These are phyloP conservation scores for Viola pubescens DNA, from an alignment of 441 rosid species.

Conservation along the genomic window DNA sequence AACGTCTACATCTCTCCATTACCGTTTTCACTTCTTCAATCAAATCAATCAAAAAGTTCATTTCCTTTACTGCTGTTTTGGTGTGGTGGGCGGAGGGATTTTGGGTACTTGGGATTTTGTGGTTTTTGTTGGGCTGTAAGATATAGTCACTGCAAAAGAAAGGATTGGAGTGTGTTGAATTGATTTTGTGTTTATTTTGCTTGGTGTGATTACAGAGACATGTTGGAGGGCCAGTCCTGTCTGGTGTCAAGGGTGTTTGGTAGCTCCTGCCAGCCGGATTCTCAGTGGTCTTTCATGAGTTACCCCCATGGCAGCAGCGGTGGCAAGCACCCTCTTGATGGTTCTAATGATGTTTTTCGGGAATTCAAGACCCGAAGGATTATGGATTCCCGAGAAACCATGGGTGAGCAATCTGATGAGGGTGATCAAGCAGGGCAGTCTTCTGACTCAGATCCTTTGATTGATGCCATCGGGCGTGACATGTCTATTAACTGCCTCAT, in stretches of 20 bases:
- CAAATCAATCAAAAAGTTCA: not conserved
- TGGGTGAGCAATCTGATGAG: constrained; percentile 19
- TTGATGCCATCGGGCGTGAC: constrained; percentile 67
- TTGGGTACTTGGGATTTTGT: constrained; percentile 16
- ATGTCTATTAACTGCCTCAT: constrained; percentile 62
- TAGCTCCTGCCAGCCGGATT: constrained; percentile 58
- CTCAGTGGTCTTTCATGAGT: constrained; percentile 59
- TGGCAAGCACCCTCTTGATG: constrained; percentile 45
- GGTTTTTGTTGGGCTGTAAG: not conserved
- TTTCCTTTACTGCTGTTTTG: not conserved
- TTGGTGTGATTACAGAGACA: constrained; percentile 37
- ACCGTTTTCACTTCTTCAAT: not conserved
- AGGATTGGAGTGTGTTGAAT: constrained; percentile 10
- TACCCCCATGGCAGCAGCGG: constrained; percentile 12
- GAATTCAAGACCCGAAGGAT: constrained; percentile 31
- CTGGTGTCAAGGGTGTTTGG: constrained; percentile 57
- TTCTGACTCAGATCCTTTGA: constrained; percentile 54
- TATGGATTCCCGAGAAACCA: constrained; percentile 18
- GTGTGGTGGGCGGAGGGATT: constrained; percentile 7
- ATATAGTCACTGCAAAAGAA: not conserved
- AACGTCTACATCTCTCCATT: not conserved
- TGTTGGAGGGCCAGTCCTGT: constrained; percentile 75
- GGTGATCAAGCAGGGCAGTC: constrained; percentile 41
- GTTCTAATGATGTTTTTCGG: constrained; percentile 26
- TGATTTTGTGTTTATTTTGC: constrained; percentile 16